These are phyloP conservation scores for Zizania palustris DNA, from an alignment of 202 grass and related monocot genomes.

Conservation along the genomic window DNA sequence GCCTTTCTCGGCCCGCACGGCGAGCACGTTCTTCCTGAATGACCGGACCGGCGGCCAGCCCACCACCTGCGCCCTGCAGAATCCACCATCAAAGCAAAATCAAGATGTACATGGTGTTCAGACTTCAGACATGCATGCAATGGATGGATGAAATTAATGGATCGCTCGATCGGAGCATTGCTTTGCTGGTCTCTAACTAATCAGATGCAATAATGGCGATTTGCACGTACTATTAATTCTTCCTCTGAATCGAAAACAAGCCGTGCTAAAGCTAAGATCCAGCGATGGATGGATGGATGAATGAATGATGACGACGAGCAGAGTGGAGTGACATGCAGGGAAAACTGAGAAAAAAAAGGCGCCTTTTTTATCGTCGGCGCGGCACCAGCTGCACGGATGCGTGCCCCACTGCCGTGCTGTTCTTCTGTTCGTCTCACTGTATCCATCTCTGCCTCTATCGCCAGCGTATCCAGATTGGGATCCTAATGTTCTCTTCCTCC, in stretches of 20 bases:
- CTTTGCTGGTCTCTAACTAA: background rate
- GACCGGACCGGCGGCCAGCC: conserved; percentile 78
- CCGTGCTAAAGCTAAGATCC: background rate
- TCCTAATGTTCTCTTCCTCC: conserved; percentile 22
- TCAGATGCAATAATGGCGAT: background rate
- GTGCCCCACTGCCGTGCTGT: conserved; percentile 10
- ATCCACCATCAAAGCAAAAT: background rate
- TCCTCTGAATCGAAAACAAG: background rate
- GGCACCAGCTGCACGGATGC: background rate
- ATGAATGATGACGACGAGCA: background rate
- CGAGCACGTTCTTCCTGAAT: conserved; percentile 65
- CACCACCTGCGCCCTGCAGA: conserved; percentile 66
- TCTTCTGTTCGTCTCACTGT: conserved; percentile 18
- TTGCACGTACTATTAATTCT: background rate
- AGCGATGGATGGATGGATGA: too few species aligned
- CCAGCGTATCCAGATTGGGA: conserved; percentile 16
- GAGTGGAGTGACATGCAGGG: background rate
- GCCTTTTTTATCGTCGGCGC: conserved; percentile 11
- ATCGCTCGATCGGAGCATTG: too few species aligned
- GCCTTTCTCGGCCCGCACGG: conserved; percentile 35
- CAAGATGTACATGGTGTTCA: background rate
- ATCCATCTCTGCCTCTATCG: background rate
- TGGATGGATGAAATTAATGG: too few species aligned
- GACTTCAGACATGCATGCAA: background rate
- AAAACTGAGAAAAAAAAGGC: background rate